Base-by-base conservation (phyloP, 148 eudicot genomes). In the Fagopyrum tataricum region DNA sequence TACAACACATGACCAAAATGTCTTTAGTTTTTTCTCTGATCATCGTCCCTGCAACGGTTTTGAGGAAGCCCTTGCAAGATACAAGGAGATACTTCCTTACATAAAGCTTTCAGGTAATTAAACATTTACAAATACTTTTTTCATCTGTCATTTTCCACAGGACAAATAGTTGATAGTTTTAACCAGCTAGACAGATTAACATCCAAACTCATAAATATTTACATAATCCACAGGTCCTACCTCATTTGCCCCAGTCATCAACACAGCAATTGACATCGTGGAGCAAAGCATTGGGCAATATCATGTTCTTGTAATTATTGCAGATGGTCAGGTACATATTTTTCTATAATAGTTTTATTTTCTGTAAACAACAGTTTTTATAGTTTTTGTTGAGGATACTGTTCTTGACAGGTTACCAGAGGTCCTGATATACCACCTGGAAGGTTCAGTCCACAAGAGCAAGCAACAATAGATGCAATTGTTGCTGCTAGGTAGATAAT, bases 21-120 rank as follows among this genome's bases (percentile, higher is more conserved):
- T 88, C 43, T 91, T 91, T 83, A 85, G 93, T 83, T 91, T 91
- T 76, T 87, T 82, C 78, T 79, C 88, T 64, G 91, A 91, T 77
- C 83, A 88, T 24, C 85, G 88, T 20, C 81, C 81, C 67, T 91
- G 93, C 76, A 13, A 82, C 48, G 96, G 96, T 72, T 91, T 91
- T 58, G 93, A 91, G 85, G 96, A 88, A 84, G 96, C 81, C 53
- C 96, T 91, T 76, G 77, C 84, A 56, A 82, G 96, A 77, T 91
- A 88, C 58, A 84, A 73, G 80, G 87, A 91, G 76, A 87, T 91
- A 70, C 73, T 80, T 79, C 96, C 91, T 43, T 70, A 59, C 79
- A 39, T 91, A 52, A 82, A 83, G 73, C 79, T 91, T 76, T 85
- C 96, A 76, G 96, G 96, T 87, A 44, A 31, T 61, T n/a, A n/a